Evolutionary conservation across 163 green algal species (phyloP).

Genomic region (Chlamydomonas reinhardtii): DNA sequence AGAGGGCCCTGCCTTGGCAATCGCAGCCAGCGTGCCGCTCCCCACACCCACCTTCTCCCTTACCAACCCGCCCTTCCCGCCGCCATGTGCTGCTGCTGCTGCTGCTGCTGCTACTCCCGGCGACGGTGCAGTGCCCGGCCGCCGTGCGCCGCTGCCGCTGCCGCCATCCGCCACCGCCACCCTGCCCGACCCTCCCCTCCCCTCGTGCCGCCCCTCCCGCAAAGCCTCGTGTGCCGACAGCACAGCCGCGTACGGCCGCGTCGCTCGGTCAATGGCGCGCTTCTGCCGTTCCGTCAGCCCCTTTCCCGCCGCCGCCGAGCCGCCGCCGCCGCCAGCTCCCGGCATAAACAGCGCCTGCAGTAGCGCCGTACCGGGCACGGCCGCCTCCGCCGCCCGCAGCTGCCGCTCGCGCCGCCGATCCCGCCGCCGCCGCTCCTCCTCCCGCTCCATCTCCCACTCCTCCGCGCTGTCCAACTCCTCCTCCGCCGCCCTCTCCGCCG

Average conservation of each 20-base stretch:
- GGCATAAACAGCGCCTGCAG: slow-evolving; percentile 17
- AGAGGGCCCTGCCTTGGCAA: no score
- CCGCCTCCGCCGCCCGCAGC: not conserved
- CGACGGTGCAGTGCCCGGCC: slow-evolving; percentile 10
- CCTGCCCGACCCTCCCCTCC: not conserved
- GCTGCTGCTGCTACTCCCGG: no score
- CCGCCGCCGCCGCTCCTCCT: not conserved
- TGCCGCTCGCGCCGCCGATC: not conserved
- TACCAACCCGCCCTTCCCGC: no score
- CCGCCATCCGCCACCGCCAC: not conserved
- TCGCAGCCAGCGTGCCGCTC: no score
- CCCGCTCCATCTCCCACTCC: not conserved
- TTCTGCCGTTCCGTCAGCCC: not conserved
- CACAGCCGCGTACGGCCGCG: not conserved
- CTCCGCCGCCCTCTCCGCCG: not conserved
- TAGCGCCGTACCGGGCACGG: not conserved
- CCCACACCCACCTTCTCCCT: no score
- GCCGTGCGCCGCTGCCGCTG: not conserved
- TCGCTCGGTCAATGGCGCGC: not conserved
- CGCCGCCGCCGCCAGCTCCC: not conserved
- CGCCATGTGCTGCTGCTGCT: no score
- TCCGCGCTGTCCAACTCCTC: not conserved
- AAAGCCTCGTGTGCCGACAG: not conserved
- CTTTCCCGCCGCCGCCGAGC: not conserved
- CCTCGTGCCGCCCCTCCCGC: not conserved